Evolutionary conservation across 1,139 yeast species (phyloP).

Genomic region (Diutina pseudorugosa): DNA sequence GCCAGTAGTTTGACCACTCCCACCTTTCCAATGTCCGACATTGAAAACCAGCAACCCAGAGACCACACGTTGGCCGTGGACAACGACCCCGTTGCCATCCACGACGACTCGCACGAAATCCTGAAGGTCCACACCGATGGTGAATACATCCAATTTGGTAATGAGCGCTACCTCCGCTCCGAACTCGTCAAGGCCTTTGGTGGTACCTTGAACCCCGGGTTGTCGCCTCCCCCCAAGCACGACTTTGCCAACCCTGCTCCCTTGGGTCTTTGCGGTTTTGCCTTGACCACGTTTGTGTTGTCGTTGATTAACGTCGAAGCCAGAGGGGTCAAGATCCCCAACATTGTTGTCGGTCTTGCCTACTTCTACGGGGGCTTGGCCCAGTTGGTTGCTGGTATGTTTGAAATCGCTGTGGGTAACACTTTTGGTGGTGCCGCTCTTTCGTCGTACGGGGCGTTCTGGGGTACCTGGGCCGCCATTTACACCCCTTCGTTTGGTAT

Average conservation of each 20-base stretch:
- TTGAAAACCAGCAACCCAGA: constrained; percentile 4
- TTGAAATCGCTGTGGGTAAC: constrained; percentile 53
- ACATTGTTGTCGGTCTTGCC: constrained; percentile 45
- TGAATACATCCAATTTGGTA: constrained; percentile 62
- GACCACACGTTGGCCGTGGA: constrained; percentile 4
- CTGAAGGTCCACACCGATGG: constrained; percentile 22
- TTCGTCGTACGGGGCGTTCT: constrained; percentile 76
- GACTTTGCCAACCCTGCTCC: constrained; percentile 86
- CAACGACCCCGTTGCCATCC: not conserved
- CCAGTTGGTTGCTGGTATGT: constrained; percentile 65
- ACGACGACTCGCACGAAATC: constrained; percentile 6
- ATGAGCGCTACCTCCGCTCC: constrained; percentile 49
- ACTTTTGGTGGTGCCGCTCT: constrained; percentile 88
- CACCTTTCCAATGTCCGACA: not conserved
- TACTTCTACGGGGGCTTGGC: constrained; percentile 80
- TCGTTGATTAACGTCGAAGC: constrained; percentile 36
- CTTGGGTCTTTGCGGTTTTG: constrained; percentile 73
- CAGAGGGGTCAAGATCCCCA: constrained; percentile 11
- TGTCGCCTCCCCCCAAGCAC: constrained; percentile 50
- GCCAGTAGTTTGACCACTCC: not conserved
- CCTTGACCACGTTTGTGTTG: constrained; percentile 72
- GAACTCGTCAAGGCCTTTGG: constrained; percentile 64
- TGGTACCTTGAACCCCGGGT: constrained; percentile 60
- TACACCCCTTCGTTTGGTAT: constrained; percentile 67
- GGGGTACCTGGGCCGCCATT: constrained; percentile 77